Percentiles rank a stretch among this genome's conserved stretches.
Evolutionary conservation across 345 rosid genomes (phyloP).

Genomic region (Hevea brasiliensis): DNA sequence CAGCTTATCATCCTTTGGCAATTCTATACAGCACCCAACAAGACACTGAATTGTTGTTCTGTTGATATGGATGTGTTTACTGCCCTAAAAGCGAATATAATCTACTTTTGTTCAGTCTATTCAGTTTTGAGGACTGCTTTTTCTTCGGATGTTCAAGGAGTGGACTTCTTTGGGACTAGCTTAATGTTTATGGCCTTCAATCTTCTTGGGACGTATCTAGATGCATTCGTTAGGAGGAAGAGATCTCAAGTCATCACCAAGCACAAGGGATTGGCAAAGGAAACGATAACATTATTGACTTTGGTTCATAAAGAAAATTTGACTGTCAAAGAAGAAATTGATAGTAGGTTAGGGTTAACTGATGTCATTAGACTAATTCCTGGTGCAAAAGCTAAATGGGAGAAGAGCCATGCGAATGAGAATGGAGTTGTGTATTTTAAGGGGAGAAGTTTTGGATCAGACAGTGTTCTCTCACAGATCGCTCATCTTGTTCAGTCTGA

Average conservation of each 20-base stretch:
- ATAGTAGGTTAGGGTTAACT: conserved; percentile 72
- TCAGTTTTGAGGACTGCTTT: conserved; percentile 72
- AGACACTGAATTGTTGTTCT: conserved; percentile 73
- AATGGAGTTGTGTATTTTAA: too few relatives aligned
- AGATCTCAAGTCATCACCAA: conserved; percentile 91
- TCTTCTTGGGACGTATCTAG: conserved; percentile 85
- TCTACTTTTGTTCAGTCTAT: conserved; percentile 84
- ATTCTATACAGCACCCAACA: conserved; percentile 72
- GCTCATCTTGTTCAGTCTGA: too few relatives aligned
- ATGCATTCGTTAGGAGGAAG: conserved; percentile 76
- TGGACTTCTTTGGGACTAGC: conserved; percentile 91
- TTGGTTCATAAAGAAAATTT: conserved; percentile 65
- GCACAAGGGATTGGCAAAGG: conserved; percentile 83
- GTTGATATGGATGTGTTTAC: conserved; percentile 96
- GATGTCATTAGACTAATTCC: conserved; percentile 68
- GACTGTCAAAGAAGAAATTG: conserved; percentile 68
- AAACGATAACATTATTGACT: conserved; percentile 61
- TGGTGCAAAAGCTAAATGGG: conserved; percentile 47
- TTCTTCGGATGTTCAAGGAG: conserved; percentile 53
- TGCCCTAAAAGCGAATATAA: conserved; percentile 80
- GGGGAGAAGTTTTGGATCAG: too few relatives aligned
- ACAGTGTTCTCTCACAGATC: too few relatives aligned
- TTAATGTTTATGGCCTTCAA: conserved; percentile 89
- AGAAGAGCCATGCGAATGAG: too few relatives aligned
- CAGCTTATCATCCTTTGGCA: conserved; percentile 76